Conservation (phyloP, 2,329 filamentous ascomycete species). For the Fusarium gaditjirri region DNA sequence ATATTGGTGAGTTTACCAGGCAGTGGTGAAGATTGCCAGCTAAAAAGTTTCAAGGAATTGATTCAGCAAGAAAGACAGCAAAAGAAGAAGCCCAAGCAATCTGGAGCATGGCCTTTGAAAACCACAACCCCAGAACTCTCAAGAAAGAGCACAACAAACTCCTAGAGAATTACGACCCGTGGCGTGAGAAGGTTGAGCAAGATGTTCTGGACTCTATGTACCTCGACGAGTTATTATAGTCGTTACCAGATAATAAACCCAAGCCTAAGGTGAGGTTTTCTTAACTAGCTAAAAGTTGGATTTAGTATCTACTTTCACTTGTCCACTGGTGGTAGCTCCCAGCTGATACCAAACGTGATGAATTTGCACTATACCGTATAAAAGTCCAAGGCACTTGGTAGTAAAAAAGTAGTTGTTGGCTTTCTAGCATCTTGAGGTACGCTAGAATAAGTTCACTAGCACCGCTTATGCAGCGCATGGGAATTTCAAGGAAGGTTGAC, state of each 20-base stretch:
- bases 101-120: constrained; percentile 26
- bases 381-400: no score
- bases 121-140: not conserved
- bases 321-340: no score
- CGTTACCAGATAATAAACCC: not conserved
- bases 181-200: not conserved
- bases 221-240: not conserved
- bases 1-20: not conserved
- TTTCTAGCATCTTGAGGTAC: not conserved
- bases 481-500: not conserved
- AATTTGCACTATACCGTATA: not conserved
- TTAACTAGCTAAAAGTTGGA: fast-evolving
- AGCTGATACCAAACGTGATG: not conserved
- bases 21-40: fast-evolving
- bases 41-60: not conserved
- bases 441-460: fast-evolving
- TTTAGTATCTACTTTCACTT: not conserved
- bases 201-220: not conserved
- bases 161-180: not conserved
- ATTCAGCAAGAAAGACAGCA: constrained; percentile 10
- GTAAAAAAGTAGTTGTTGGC: not conserved
- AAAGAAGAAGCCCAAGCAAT: constrained; percentile 20
- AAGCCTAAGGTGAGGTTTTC: not conserved
- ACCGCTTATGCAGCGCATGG: not conserved
- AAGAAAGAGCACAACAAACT: not conserved